phyloP scores from a whole-genome alignment of 169 alveolate genomes.

The Toxoplasma gondii region DNA sequence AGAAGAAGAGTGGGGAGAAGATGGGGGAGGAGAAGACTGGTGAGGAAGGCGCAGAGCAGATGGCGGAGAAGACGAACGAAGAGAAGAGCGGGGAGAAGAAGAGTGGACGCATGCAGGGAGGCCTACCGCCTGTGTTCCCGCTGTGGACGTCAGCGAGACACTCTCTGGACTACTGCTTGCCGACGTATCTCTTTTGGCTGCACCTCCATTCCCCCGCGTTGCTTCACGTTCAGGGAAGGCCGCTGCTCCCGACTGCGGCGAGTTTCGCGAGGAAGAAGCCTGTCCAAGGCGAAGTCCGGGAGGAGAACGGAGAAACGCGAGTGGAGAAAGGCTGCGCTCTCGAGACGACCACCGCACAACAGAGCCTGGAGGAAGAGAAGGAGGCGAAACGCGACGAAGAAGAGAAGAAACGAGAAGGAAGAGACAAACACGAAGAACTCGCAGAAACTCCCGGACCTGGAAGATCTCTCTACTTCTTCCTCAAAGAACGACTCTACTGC shows the following conservation, averaged over 20 bases:
- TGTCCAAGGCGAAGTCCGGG: neutral
- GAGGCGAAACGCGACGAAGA: constrained; percentile 39
- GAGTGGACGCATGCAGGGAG: constrained; percentile 17
- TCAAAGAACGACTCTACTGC: constrained; percentile 70
- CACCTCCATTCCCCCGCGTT: constrained; percentile 84
- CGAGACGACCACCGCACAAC: neutral
- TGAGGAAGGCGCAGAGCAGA: constrained; percentile 32
- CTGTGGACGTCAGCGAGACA: constrained; percentile 84
- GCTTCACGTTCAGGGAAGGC: constrained; percentile 84
- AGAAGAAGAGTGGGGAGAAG: neutral
- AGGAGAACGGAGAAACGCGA: neutral
- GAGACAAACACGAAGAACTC: constrained; percentile 23
- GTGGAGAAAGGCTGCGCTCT: constrained; percentile 37
- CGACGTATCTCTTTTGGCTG: constrained; percentile 89
- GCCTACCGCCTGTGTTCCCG: constrained; percentile 79
- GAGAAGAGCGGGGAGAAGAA: neutral
- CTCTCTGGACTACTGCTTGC: constrained; percentile 88
- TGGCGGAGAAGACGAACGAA: constrained; percentile 39
- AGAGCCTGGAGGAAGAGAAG: constrained; percentile 25
- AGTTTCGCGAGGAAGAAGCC: constrained; percentile 33
- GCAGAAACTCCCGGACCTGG: constrained; percentile 39
- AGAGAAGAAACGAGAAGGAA: constrained; percentile 48
- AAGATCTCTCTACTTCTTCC: constrained; percentile 59
- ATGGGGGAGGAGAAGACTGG: neutral
- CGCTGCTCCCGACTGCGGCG: constrained; percentile 79